These are phyloP conservation scores for Alternaria brassicicola DNA, from an alignment of 2,329 filamentous ascomycete genomes.

Conservation along the genomic window DNA sequence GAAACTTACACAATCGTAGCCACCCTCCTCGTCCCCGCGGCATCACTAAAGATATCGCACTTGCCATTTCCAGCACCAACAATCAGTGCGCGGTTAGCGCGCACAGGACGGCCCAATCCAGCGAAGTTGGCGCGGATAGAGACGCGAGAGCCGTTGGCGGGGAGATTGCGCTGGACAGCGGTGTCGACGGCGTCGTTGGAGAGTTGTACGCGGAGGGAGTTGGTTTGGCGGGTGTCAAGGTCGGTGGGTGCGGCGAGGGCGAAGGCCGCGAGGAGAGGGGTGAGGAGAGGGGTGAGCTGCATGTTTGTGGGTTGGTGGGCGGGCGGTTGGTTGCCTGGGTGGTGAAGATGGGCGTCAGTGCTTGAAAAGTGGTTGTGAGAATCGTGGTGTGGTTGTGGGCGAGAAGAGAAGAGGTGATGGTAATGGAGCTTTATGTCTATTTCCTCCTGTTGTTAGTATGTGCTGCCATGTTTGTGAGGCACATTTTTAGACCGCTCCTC, in stretches of 20 bases:
- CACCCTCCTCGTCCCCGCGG: neutral
- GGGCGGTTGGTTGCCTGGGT: neutral
- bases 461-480: neutral
- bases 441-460: neutral
- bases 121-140: neutral
- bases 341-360: neutral
- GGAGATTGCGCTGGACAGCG: slow-evolving; percentile 17
- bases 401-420: neutral
- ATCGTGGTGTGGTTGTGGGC: neutral
- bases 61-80: neutral
- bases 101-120: neutral
- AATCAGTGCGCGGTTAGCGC: neutral
- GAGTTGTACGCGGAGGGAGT: slow-evolving; percentile 17
- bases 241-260: slow-evolving; percentile 12
- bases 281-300: slow-evolving; percentile 18
- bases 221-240: slow-evolving; percentile 5
- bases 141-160: neutral
- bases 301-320: neutral
- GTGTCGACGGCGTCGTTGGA: slow-evolving; percentile 19
- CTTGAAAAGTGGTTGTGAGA: neutral
- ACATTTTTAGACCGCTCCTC: neutral
- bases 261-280: slow-evolving; percentile 18
- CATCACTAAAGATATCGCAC: neutral
- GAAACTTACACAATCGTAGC: neutral
- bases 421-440: neutral